Conservation (phyloP, 371 early-diverging fungal genomes). For the Apophysomyces sp. region DNA sequence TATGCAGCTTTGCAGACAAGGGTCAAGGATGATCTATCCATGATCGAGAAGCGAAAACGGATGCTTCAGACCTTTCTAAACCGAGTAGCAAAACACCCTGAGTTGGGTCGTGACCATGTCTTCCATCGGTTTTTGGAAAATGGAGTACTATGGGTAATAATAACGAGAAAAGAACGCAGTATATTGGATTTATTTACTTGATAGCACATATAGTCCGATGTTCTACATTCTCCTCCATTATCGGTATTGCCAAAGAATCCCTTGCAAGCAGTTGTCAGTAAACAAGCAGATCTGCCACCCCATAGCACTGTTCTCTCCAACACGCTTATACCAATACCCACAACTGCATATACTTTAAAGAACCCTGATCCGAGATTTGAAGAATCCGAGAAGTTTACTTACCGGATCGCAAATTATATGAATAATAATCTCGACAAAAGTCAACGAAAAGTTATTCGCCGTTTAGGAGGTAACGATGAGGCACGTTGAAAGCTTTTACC, state of each 20-base stretch:
- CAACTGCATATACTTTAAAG: conserved; percentile 55
- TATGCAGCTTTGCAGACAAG: conserved; percentile 84
- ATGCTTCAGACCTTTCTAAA: conserved; percentile 93
- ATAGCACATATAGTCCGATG: conserved; percentile 58
- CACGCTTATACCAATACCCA: conserved; percentile 57
- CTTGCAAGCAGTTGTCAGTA: conserved; percentile 43
- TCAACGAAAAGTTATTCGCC: conserved; percentile 67
- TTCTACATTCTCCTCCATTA: conserved; percentile 55
- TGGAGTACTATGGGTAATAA: conserved; percentile 62
- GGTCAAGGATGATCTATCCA: conserved; percentile 87
- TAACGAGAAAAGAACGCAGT: background rate
- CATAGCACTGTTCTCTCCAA: conserved; percentile 28
- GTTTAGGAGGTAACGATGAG: conserved; percentile 57
- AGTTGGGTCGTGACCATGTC: conserved; percentile 82
- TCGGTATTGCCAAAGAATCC: conserved; percentile 60
- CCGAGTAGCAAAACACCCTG: conserved; percentile 84
- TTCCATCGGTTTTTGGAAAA: conserved; percentile 85
- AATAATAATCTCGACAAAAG: conserved; percentile 68
- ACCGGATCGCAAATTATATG: conserved; percentile 72
- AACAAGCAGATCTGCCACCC: conserved; percentile 21
- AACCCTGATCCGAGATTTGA: conserved; percentile 77
- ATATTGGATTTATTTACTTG: background rate
- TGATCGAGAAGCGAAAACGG: conserved; percentile 90
- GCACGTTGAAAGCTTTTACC: background rate
- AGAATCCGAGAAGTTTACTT: conserved; percentile 79